Base-by-base conservation (phyloP, 805 yeast species). In the Candida wancherniae region DNA sequence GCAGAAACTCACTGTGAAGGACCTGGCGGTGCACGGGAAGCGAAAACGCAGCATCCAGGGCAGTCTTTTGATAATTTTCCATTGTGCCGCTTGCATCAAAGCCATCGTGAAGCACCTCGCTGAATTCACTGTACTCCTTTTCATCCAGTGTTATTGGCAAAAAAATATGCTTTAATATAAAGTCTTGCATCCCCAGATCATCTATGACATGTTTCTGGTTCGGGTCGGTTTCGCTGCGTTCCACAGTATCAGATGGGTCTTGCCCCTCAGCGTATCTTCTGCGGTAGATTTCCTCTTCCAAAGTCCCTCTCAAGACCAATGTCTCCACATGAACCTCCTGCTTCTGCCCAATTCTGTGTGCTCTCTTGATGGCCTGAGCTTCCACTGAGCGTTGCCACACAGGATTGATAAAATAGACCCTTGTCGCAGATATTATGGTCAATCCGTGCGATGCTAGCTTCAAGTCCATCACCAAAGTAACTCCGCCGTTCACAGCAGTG, bases 281-380 rank as follows among this genome's bases (percentile, higher is more conserved):
- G 24, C 57, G 67, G 51, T 76, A 78, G 65, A 80, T 77, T 42
- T 77, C 81, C 50, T 80, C 82, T 42, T 80, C 87, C 27, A 80
- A 60, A 0, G 86, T 80, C 4, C 72, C 77, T 30, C 67, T 58
- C 44, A 80, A 50, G 3, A 80, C 71, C 34, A 80, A 54, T 0
- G 86, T 80, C 46, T 80, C 86, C n/a, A 80, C 87, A 48, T 53
- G 57, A 0, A 80, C 86, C 13, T 73, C 74, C n/a, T 64, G 57
- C 0, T 63, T 59, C 42, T 80, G 87, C 0, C 88, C 87, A 50
- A 80, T 80, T 53, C 87, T 68, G 54, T 80, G 88, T 0, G 86
- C 81, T 58, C 88, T 70, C 42, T 81, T 79, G 28, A 80, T 77
- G 1, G 86, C 86, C 45, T 80, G 87, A 0, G 86, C 86, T 48